These are phyloP conservation scores for Sordariomycetes sp. DNA, from an alignment of 2,329 filamentous ascomycete species.

Conservation along the genomic window DNA sequence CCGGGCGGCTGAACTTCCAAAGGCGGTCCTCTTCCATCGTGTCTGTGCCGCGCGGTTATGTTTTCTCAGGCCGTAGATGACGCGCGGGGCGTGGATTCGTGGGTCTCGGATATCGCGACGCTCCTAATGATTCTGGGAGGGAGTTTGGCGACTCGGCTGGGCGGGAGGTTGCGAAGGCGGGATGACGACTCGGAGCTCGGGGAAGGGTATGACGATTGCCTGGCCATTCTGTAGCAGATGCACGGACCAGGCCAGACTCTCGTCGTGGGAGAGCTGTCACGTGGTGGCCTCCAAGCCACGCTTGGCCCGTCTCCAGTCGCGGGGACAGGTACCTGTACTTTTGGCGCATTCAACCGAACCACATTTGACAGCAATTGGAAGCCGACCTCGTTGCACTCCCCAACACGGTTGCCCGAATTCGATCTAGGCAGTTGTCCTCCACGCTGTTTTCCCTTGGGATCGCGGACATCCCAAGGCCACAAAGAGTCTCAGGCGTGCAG, in stretches of 20 bases:
- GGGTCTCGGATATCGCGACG: not conserved
- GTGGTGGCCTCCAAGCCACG: not conserved
- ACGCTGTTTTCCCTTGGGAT: not conserved
- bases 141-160: not conserved
- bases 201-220: not conserved
- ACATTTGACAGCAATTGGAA: no score
- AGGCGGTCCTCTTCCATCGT: constrained; percentile 54
- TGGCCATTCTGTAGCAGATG: not conserved
- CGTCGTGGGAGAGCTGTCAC: not conserved
- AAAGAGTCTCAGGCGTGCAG: not conserved
- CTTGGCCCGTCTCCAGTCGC: no score
- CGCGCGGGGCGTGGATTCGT: not conserved
- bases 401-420: not conserved
- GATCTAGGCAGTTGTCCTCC: not conserved
- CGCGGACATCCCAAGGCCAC: not conserved
- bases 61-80: not conserved
- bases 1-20: constrained; percentile 56
- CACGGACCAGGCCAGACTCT: not conserved
- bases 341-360: no score
- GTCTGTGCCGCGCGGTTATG: not conserved
- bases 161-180: not conserved
- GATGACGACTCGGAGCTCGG: not conserved
- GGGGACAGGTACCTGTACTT: no score
- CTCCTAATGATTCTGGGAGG: not conserved
- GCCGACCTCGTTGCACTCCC: not conserved